phyloP scores from a whole-genome alignment of 192 early-diverging fungal species.

The Coemansia sp. region DNA sequence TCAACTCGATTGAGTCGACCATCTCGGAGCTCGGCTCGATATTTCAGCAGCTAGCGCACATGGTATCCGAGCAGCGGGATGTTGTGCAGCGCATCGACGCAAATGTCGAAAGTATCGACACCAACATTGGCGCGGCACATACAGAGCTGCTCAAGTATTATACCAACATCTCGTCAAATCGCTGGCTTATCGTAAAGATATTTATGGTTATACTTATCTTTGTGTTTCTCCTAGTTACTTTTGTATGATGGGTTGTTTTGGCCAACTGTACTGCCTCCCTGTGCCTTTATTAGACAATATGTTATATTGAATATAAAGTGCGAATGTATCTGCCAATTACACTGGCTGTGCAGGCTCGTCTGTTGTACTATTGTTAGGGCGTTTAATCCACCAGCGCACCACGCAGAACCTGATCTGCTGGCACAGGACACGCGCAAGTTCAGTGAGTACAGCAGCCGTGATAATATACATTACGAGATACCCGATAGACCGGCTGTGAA shows the following conservation, averaged over 20 bases:
- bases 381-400: not conserved
- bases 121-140: slow-evolving; percentile 88
- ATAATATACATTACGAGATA: slow-evolving; percentile 29
- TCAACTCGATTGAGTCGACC: slow-evolving; percentile 94
- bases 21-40: slow-evolving; percentile 93
- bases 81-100: slow-evolving; percentile 91
- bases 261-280: not conserved
- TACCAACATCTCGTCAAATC: slow-evolving; percentile 85
- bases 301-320: not conserved
- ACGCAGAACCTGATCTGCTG: not conserved
- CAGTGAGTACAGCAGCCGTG: slow-evolving; percentile 11
- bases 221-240: slow-evolving; percentile 70
- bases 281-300: not conserved
- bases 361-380: not conserved
- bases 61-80: slow-evolving; percentile 85
- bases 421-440: slow-evolving; percentile 8
- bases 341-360: not conserved
- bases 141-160: slow-evolving; percentile 89
- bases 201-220: slow-evolving; percentile 88
- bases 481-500: slow-evolving; percentile 34
- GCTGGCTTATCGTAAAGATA: slow-evolving; percentile 94
- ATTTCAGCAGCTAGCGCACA: slow-evolving; percentile 80
- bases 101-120: slow-evolving; percentile 88
- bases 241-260: slow-evolving; percentile 29
- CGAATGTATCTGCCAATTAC: not conserved